These are phyloP conservation scores for Aspergillus bridgeri DNA, from an alignment of 495 filamentous ascomycete genomes.

Conservation along the genomic window DNA sequence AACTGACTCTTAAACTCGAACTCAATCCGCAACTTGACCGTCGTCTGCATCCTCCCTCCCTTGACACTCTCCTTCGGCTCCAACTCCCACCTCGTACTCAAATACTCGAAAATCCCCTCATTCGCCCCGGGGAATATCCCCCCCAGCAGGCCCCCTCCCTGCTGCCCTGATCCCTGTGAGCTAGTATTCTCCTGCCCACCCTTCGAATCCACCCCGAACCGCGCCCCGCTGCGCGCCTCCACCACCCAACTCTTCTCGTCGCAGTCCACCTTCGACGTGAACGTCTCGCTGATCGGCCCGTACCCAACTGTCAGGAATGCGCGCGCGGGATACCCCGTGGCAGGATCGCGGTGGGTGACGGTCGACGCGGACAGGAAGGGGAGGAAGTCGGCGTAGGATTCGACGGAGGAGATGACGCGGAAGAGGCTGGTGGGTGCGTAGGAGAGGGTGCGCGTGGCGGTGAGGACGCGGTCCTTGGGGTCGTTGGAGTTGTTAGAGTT, in stretches of 20 bases:
- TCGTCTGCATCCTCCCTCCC: conserved; percentile 50
- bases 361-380: conserved; percentile 74
- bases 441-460: conserved; percentile 73
- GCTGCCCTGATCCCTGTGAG: not conserved
- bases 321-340: conserved; percentile 60
- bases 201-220: conserved; percentile 22
- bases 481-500: too few relatives aligned
- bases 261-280: conserved; percentile 73
- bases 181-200: conserved; percentile 2
- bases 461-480: conserved; percentile 49
- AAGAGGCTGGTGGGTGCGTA: conserved; percentile 70
- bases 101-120: conserved; percentile 65
- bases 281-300: conserved; percentile 75
- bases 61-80: conserved; percentile 30
- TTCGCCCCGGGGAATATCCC: conserved; percentile 37
- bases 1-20: conserved; percentile 83
- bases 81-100: conserved; percentile 76
- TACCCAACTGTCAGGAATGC: conserved; percentile 83
- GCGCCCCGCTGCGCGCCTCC: conserved; percentile 72
- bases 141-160: not conserved
- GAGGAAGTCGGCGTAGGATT: conserved; percentile 76
- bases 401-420: conserved; percentile 77
- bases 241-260: conserved; percentile 56
- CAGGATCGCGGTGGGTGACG: conserved; percentile 60
- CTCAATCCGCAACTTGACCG: conserved; percentile 69